phyloP scores from a whole-genome alignment of 208 protist genomes.

The Leishmania mexicana region DNA sequence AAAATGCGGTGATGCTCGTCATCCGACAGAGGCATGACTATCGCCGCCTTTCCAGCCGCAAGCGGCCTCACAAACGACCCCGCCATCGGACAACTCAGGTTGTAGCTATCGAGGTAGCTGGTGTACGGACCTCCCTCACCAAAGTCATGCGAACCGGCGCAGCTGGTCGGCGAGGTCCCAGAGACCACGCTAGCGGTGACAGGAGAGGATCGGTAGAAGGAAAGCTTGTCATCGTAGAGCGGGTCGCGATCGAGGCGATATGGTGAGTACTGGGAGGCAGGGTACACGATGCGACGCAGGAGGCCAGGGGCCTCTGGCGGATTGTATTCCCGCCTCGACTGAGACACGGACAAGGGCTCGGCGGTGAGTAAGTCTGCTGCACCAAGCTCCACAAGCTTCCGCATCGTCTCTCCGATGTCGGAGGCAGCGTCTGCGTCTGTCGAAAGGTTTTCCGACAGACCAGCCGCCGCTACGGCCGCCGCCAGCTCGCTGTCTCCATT shows the following conservation, averaged over 20 bases:
- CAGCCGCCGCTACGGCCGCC: conserved; percentile 9
- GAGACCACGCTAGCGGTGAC: not conserved
- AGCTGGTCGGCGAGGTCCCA: conserved; percentile 10
- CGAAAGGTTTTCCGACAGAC: conserved; percentile 7
- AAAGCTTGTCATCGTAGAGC: conserved; percentile 21
- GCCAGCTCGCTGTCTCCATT: conserved; percentile 18
- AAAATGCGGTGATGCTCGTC: conserved; percentile 33
- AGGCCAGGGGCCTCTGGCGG: conserved; percentile 47
- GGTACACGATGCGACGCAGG: conserved; percentile 62
- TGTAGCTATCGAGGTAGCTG: conserved; percentile 34
- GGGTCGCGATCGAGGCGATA: conserved; percentile 69
- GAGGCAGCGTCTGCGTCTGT: conserved; percentile 4
- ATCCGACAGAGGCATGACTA: conserved; percentile 17
- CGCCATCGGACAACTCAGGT: conserved; percentile 3
- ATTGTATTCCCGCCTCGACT: conserved; percentile 48
- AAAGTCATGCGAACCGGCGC: not conserved
- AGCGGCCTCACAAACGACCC: not conserved
- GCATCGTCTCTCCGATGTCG: conserved; percentile 47
- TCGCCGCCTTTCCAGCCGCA: not conserved
- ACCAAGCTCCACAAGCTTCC: conserved; percentile 66
- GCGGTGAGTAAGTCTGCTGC: conserved; percentile 63
- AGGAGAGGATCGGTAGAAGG: conserved; percentile 6
- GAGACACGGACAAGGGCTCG: conserved; percentile 29
- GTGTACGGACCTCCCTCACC: conserved; percentile 32
- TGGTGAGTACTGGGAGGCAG: conserved; percentile 69